Base-by-base conservation (phyloP, 148 eudicot genomes). In the Rheum nobile region DNA sequence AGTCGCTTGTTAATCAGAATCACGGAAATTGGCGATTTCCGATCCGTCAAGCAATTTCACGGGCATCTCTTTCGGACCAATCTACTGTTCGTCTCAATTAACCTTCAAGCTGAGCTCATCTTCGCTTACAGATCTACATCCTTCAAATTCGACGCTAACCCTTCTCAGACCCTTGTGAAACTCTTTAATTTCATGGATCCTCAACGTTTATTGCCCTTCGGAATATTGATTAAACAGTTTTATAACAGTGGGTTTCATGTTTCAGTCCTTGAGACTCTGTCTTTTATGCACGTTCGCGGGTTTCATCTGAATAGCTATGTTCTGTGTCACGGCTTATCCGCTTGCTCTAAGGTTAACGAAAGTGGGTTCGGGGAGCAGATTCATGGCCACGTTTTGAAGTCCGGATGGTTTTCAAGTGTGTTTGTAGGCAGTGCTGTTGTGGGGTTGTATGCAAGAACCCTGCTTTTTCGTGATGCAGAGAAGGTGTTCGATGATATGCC, bases 361-460 rank as follows among this genome's bases (percentile, higher is more conserved):
- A 67, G 76, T 48, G 32, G 41, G 24, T 85, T 83, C 65, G 94
- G 94, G 24, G 69, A 79, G 71, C 82, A 80, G 67, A 41, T 87
- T 38, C 93, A 88, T 80, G 74, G 81, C 42, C 72, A 76, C 78
- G 81, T 83, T 35, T 70, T 24, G 50, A 91, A 86, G 84, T 86
- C 85, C 2, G 97, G 97, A 1, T 89, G 89, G 89, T 67, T 78
- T 19, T 76, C 83, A 11, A 89, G 91, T 81, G 91, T 91, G 73
- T 89, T 84, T 81, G 85, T 91, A 77, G 93, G 91, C 9, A 85
- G 97, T 77, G 88, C 93, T 76, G 81, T 89, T 75, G 81, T 91
- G 47, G 90, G 85, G 73, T 72, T 87, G 29, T 87, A 89, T 67
- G 80, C 84, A 3, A 91, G 87, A 77, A 48, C 78, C 38, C 9